A percentile compares a stretch with the other conserved stretches of the same genome.
Evolutionary conservation across 2,329 filamentous ascomycete species (phyloP).

Genomic region (Tetracladium maxilliforme): DNA sequence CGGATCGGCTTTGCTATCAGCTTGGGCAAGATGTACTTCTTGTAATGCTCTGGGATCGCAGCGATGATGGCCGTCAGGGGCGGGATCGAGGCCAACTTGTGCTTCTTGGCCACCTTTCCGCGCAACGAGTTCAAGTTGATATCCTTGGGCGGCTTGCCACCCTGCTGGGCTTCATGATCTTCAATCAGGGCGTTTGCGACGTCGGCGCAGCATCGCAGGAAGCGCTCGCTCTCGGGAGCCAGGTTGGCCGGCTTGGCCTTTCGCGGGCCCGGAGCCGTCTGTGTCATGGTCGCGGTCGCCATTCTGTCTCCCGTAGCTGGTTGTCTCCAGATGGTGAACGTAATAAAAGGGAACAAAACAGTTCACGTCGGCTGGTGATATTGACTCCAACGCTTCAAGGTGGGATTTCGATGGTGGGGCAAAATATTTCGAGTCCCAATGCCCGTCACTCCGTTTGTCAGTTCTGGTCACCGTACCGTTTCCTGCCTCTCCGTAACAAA

Average conservation of each 20-base stretch:
- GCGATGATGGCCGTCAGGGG: slow-evolving; percentile 94
- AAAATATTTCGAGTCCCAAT: no score
- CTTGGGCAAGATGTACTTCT: slow-evolving; percentile 96
- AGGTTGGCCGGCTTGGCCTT: slow-evolving; percentile 46
- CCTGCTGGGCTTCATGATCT: slow-evolving; percentile 72
- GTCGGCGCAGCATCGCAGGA: slow-evolving; percentile 86
- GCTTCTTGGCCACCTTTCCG: slow-evolving; percentile 81
- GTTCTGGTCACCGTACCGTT: no score
- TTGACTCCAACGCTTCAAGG: no score
- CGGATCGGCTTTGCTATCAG: slow-evolving; percentile 93
- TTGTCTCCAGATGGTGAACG: background rate
- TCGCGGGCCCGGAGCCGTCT: slow-evolving; percentile 45
- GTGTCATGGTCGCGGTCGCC: slow-evolving; percentile 46
- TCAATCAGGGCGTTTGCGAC: slow-evolving; percentile 89
- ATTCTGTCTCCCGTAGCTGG: slow-evolving; percentile 23
- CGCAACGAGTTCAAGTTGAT: slow-evolving; percentile 86
- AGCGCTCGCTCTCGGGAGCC: slow-evolving; percentile 86
- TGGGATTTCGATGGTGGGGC: no score
- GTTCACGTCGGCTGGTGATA: no score
- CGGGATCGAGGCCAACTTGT: slow-evolving; percentile 74
- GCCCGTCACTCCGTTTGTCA: no score
- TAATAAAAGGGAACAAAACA: no score
- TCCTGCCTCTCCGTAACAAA: no score
- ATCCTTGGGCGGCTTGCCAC: slow-evolving; percentile 63
- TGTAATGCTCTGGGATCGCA: slow-evolving; percentile 97